Evolutionary conservation across 306 rosid genomes (phyloP).

Genomic region (Fagus crenata): DNA sequence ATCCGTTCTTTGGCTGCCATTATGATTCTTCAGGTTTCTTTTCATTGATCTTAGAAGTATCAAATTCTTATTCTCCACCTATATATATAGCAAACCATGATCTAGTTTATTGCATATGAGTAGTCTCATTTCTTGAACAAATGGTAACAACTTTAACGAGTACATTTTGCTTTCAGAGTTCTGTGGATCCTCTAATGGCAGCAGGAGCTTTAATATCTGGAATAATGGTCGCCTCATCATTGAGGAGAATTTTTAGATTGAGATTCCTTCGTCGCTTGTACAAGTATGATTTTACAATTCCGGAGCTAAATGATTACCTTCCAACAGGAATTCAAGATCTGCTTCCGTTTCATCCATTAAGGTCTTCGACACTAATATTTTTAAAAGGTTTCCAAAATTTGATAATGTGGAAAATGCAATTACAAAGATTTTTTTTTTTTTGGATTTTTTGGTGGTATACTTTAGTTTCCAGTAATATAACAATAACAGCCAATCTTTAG

Average conservation of each 20-base stretch:
- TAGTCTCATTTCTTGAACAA: constrained; percentile 20
- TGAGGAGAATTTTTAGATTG: constrained; percentile 53
- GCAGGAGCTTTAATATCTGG: constrained; percentile 57
- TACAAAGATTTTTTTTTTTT: background rate
- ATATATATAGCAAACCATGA: background rate
- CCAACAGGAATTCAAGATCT: constrained; percentile 18
- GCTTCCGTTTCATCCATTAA: constrained; percentile 13
- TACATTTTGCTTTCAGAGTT: constrained; percentile 60
- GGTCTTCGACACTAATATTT: background rate
- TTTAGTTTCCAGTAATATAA: background rate
- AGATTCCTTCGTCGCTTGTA: constrained; percentile 55
- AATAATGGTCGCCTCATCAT: constrained; percentile 35
- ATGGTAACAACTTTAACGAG: constrained; percentile 22
- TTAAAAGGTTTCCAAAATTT: background rate
- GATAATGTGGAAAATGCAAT: background rate
- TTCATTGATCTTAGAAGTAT: background rate
- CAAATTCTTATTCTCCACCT: background rate
- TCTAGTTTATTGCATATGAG: constrained; percentile 14
- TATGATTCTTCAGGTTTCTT: constrained; percentile 72
- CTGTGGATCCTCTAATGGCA: constrained; percentile 74
- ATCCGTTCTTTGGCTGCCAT: constrained; percentile 61
- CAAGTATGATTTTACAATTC: constrained; percentile 46
- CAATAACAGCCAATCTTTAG: background rate
- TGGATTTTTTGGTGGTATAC: too few species aligned
- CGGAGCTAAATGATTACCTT: constrained; percentile 20